These are phyloP conservation scores for Xylaria acuta DNA, from an alignment of 495 filamentous ascomycete genomes.

Conservation along the genomic window DNA sequence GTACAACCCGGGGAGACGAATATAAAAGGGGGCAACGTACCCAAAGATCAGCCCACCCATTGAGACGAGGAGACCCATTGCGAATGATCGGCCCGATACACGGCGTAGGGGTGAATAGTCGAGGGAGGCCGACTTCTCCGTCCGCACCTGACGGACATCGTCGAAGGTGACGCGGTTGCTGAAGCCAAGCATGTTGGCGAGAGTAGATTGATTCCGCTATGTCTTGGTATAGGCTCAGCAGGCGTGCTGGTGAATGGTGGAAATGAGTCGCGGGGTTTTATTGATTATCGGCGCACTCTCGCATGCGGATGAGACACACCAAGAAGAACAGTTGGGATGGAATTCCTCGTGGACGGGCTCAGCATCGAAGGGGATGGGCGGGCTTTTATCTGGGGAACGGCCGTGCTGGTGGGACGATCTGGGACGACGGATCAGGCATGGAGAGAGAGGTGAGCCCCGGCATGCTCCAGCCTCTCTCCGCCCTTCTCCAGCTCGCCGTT, in stretches of 20 bases:
- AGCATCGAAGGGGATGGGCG: conserved; percentile 11
- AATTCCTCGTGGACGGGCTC: conserved; percentile 18
- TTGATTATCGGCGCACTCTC: neutral
- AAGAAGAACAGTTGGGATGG: neutral
- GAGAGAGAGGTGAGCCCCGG: neutral
- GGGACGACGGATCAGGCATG: neutral
- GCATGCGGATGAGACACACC: neutral
- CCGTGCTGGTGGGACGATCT: neutral
- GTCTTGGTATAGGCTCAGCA: neutral
- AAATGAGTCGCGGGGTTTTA: neutral
- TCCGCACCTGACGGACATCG: conserved; percentile 13
- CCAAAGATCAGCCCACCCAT: conserved; percentile 81
- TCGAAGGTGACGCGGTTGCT: conserved; percentile 21
- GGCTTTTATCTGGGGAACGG: conserved; percentile 19
- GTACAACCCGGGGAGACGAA: conserved; percentile 44
- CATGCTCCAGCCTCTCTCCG: conserved; percentile 1
- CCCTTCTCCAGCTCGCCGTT: conserved; percentile 5
- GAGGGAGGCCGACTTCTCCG: conserved; percentile 21
- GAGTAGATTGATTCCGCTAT: neutral
- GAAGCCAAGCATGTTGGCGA: conserved; percentile 21
- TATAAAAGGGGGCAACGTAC: conserved; percentile 37
- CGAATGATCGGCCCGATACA: conserved; percentile 56
- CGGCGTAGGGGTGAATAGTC: conserved; percentile 30
- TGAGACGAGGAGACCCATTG: conserved; percentile 60
- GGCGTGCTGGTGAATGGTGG: neutral